Conservation (phyloP, 2,329 filamentous ascomycete genomes). For the Leptographium lundbergii region DNA sequence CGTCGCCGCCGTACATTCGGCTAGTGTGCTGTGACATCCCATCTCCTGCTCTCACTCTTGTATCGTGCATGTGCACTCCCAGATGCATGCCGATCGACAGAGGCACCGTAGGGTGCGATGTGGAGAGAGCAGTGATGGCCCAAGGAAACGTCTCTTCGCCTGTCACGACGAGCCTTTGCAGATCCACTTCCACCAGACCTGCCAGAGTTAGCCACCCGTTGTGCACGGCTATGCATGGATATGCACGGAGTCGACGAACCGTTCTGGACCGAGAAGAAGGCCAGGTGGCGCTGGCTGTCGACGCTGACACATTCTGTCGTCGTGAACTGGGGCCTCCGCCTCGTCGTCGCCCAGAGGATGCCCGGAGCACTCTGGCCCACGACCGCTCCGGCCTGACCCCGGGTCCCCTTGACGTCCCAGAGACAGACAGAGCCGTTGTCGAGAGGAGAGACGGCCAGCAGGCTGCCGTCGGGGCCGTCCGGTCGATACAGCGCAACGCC, state of each 20-base stretch:
- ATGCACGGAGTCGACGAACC: slow-evolving; percentile 26
- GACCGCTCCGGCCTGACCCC: slow-evolving; percentile 45
- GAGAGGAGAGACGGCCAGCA: slow-evolving; percentile 60
- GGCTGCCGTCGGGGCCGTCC: slow-evolving; percentile 28
- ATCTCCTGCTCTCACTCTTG: slow-evolving; percentile 31
- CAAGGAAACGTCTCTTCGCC: slow-evolving; percentile 63
- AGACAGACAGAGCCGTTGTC: slow-evolving; percentile 81
- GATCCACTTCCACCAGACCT: slow-evolving; percentile 69
- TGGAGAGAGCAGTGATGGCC: slow-evolving; percentile 72
- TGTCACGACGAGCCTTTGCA: slow-evolving; percentile 57
- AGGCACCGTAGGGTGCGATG: slow-evolving; percentile 51
- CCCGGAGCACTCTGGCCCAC: slow-evolving; percentile 53
- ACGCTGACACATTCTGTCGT: slow-evolving; percentile 76
- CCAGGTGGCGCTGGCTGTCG: slow-evolving; percentile 52
- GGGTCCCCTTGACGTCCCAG: slow-evolving; percentile 60
- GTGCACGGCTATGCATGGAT: too few species aligned
- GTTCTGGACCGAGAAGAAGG: slow-evolving; percentile 70
- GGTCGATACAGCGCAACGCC: slow-evolving; percentile 58
- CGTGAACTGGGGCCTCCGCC: slow-evolving; percentile 52
- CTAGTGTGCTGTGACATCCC: slow-evolving; percentile 16
- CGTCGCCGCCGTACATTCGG: slow-evolving; percentile 28
- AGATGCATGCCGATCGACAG: slow-evolving; percentile 74
- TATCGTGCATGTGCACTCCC: slow-evolving; percentile 74
- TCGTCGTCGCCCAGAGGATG: slow-evolving; percentile 45
- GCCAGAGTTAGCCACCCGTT: not conserved